Evolutionary conservation across 441 rosid species (phyloP), one percentile per base, ranked within the genome.

Genomic region (Aquilaria agallochum): DNA sequence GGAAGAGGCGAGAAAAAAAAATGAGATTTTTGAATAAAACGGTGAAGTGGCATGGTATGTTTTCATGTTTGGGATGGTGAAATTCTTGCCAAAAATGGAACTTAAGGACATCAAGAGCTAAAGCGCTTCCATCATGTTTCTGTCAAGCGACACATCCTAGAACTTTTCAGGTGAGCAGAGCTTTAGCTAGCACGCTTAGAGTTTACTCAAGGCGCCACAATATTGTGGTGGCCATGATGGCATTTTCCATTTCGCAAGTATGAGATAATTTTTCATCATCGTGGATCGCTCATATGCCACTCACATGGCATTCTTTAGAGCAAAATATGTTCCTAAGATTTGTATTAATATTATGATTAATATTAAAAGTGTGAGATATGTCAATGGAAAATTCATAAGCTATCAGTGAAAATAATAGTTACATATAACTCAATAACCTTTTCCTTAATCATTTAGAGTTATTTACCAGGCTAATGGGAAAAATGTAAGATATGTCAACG

Each of bases 51-150:
- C 71, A 82, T 88, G 97, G 98, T 85, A 75, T 2, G 53, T 80
- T 60, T 73, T 86, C 36, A 76, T 86, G 83, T 84, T 89, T 64
- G 96, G 97, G 30, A 79, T 78, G 67, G 77, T 80, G 46, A 83
- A 76, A 78, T 81, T 82, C 27, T 90, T 91, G 1, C 74, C 78
- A 13, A 88, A 71, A 68, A 86, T 83, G 76, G 92, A 84, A 60
- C 84, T 90, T 3, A 76, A 68, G 40, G 95, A 92, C 63, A 92
- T 92, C 9, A 86, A 80, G 58, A 86, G 59, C 82, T 83, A 88
- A 62, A 79, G 34, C 63, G 61, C 80, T 0, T 68, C 80, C 34
- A 61, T 63, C 10, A 55, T 81, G 80, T 73, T 88, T 13, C 77
- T 79, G 0, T 48, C 74, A 31, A 27, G 50, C 48, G 69, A 20